A percentile compares a stretch with the other conserved stretches of the same genome.
Evolutionary conservation across 495 filamentous ascomycete species (phyloP).

Genomic region (Filosporella fistucella): DNA sequence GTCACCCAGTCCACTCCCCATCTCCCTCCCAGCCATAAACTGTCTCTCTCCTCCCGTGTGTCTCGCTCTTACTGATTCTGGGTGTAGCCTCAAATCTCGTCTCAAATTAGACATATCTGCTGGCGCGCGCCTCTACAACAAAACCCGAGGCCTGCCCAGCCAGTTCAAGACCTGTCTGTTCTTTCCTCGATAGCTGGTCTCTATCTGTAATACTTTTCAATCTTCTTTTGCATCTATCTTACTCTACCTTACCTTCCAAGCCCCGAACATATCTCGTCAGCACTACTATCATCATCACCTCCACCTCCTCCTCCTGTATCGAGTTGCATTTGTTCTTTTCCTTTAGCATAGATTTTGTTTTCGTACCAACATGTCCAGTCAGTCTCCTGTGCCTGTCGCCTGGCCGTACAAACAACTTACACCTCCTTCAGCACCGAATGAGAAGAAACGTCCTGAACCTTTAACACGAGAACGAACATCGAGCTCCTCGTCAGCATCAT

Average conservation of each 20-base stretch:
- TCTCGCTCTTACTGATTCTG: slow-evolving; percentile 12
- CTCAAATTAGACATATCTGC: slow-evolving; percentile 23
- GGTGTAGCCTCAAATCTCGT: slow-evolving; percentile 21
- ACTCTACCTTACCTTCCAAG: neutral
- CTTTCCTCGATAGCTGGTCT: slow-evolving; percentile 49
- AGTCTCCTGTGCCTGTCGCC: slow-evolving; percentile 10
- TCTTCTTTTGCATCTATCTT: slow-evolving; percentile 1
- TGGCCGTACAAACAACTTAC: slow-evolving; percentile 21
- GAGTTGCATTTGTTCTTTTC: neutral
- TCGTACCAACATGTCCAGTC: slow-evolving; percentile 20
- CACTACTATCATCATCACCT: neutral
- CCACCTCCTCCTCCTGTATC: slow-evolving; percentile 20
- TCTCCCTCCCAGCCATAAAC: slow-evolving; percentile 16
- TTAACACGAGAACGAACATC: slow-evolving; percentile 38
- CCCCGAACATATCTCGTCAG: slow-evolving; percentile 18
- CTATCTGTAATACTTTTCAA: slow-evolving; percentile 33
- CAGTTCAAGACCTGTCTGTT: slow-evolving; percentile 29
- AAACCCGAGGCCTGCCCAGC: slow-evolving; percentile 42
- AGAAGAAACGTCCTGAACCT: slow-evolving; percentile 46
- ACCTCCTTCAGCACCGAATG: slow-evolving; percentile 26
- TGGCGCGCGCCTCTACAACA: slow-evolving; percentile 41
- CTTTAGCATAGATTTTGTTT: slow-evolving; percentile 7
- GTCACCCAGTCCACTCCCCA: neutral
- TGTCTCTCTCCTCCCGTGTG: slow-evolving; percentile 17
- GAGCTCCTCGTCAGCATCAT: slow-evolving; percentile 46